Evolutionary conservation across 2,329 filamentous ascomycete genomes (phyloP).

Genomic region (Talaromyces piceae): DNA sequence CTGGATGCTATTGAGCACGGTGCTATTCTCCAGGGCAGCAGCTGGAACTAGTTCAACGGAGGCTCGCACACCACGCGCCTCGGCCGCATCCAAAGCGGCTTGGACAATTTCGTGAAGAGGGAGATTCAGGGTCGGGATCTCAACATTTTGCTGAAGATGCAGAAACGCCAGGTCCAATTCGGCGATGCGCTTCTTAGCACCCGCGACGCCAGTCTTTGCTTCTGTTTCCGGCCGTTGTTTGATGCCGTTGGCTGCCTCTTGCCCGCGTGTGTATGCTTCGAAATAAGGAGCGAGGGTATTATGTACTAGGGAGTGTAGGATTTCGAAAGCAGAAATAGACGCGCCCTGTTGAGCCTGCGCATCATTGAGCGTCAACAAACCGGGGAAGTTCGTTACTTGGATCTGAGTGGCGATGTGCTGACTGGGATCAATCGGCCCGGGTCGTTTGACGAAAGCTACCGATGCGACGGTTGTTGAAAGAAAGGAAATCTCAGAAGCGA

Average conservation of each 20-base stretch:
- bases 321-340: conserved; percentile 77
- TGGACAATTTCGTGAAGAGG: conserved; percentile 85
- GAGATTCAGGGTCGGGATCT: conserved; percentile 86
- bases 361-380: conserved; percentile 63
- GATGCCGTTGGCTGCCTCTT: conserved; percentile 57
- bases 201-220: conserved; percentile 86
- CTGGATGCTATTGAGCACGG: conserved; percentile 88
- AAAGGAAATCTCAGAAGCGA: conserved; percentile 70
- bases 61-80: conserved; percentile 57
- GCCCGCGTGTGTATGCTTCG: conserved; percentile 84
- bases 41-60: conserved; percentile 71
- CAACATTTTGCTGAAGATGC: conserved; percentile 94
- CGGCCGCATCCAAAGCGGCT: conserved; percentile 71
- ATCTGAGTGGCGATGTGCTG: conserved; percentile 81
- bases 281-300: conserved; percentile 92
- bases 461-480: conserved; percentile 76
- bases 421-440: conserved; percentile 75
- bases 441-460: conserved; percentile 82
- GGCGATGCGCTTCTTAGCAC: conserved; percentile 94
- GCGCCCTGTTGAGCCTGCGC: conserved; percentile 62
- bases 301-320: conserved; percentile 85
- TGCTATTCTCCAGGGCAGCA: conserved; percentile 74
- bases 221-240: conserved; percentile 77
- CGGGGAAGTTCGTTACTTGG: conserved; percentile 85
- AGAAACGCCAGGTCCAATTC: conserved; percentile 85